Conservation (phyloP, 2,329 filamentous ascomycete species). For the Trichoderma afroharzianum region DNA sequence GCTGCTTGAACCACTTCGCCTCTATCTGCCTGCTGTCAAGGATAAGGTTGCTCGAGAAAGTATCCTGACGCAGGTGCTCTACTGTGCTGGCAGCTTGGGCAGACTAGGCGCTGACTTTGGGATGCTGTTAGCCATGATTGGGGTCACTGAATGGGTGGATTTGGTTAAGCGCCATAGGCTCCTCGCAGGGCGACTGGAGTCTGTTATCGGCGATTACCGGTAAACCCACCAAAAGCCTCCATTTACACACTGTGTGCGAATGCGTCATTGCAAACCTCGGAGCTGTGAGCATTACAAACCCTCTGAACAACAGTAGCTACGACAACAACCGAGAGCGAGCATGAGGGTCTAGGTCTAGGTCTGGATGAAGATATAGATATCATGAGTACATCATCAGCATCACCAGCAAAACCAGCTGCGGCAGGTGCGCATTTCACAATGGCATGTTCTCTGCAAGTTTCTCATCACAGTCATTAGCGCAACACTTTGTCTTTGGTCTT, state of each 20-base stretch:
- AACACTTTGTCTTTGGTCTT: constrained; percentile 86
- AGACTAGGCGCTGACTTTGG: constrained; percentile 90
- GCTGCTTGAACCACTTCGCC: constrained; percentile 69
- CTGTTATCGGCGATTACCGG: constrained; percentile 55
- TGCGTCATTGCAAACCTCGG: constrained; percentile 9
- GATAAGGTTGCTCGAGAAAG: constrained; percentile 81
- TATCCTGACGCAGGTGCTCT: constrained; percentile 85
- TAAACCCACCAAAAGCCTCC: constrained; percentile 12
- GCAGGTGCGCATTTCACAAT: constrained; percentile 12
- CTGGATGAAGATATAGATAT: not conserved
- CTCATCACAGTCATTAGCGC: constrained; percentile 45
- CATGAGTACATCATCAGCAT: constrained; percentile 4
- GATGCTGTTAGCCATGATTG: constrained; percentile 66
- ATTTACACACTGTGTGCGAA: not conserved
- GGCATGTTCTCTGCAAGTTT: not conserved
- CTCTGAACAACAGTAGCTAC: not conserved
- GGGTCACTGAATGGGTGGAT: constrained; percentile 75
- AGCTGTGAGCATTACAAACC: not conserved
- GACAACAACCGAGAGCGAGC: not conserved
- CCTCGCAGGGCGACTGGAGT: constrained; percentile 74
- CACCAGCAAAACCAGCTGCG: not conserved
- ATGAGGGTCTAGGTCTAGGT: not conserved
- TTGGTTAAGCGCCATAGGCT: constrained; percentile 84
- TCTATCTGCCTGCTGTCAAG: constrained; percentile 76
- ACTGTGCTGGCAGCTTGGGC: constrained; percentile 87